Evolutionary conservation across 129 eudicot species (phyloP), one percentile per base, ranked within the genome.

Genomic region (Helichrysum umbraculigerum): DNA sequence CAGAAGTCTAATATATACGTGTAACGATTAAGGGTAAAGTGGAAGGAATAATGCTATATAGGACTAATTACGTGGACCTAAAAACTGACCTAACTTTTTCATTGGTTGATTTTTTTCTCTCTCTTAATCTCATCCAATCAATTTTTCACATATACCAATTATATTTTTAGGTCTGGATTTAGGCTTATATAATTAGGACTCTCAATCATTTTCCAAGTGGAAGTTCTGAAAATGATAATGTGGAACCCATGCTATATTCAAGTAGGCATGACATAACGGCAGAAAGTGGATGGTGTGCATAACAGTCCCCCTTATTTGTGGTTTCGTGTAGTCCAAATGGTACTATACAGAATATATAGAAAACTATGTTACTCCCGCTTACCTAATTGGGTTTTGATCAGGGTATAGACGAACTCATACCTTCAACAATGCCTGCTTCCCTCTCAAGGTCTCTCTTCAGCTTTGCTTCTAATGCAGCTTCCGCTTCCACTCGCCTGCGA

Each of bases 401-500:
- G 20, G 68, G 77, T 21, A 64, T 5, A 56, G 52, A 57, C 33
- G 2, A 29, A 60, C 34, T 3, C 19, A 60, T 68, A 90, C 98
- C 96, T 92, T 84, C 54, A 88, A 83, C 66, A 92, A 73, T 5
- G 98, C 94, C 78, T 90, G 96, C 98, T 81, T 90, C 98, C 76
- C 98, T 88, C 81, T 90, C 94, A 0, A 88, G 83, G 71, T 92
- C 98, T 74, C 92, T 86, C 75, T 74, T 90, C 81, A 86, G 77
- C 64, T 83, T 92, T 44, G 88, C 89, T 81, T 92, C 98, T 47
- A 87, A 88, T 8, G 89, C 91, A 39, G 91, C 98, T 75, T 87
- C 91, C 2, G 78, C 93, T 85, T 84, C 96, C 0, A 88, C 96
- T 74, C 67, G 85, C 70, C 73, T 92, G 54, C 93, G 76, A 74